Evolutionary conservation across 176 grass and related monocot genomes (phyloP).

Genomic region (Eragrostis nindensis): DNA sequence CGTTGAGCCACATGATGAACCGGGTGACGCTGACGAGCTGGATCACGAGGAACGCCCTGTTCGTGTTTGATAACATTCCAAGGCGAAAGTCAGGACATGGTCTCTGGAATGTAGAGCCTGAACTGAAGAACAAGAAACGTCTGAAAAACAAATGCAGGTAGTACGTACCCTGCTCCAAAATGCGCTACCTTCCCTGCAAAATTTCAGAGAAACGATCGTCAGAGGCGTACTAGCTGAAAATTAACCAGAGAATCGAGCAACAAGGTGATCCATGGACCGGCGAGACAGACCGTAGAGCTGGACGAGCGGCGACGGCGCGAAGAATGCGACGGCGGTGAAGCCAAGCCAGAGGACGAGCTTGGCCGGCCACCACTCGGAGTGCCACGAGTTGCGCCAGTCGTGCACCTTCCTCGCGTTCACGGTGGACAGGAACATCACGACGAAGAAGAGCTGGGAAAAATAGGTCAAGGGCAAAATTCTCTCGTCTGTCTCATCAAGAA

Average conservation of each 20-base stretch:
- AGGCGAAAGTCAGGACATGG: constrained; percentile 23
- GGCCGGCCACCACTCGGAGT: constrained; percentile 95
- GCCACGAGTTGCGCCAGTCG: constrained; percentile 83
- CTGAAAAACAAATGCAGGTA: background rate
- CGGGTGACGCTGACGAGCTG: constrained; percentile 91
- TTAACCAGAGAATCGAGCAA: background rate
- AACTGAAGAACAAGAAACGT: constrained; percentile 17
- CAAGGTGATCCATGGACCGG: background rate
- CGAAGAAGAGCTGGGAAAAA: constrained; percentile 74
- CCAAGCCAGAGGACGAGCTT: constrained; percentile 86
- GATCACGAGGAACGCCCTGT: constrained; percentile 83
- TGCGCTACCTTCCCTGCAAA: constrained; percentile 81
- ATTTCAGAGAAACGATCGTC: constrained; percentile 5
- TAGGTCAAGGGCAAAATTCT: constrained; percentile 20
- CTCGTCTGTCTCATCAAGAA: background rate
- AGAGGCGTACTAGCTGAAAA: background rate
- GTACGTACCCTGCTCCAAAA: constrained; percentile 89
- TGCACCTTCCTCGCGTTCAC: constrained; percentile 61
- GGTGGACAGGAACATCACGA: constrained; percentile 94
- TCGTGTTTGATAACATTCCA: too few species aligned
- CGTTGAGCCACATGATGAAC: constrained; percentile 95
- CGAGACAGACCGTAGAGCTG: constrained; percentile 87
- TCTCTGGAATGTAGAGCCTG: background rate
- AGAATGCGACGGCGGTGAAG: constrained; percentile 78
- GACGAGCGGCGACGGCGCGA: constrained; percentile 76